phyloP scores from a whole-genome alignment of 2,329 filamentous ascomycete species.

The Fulvia fulva region DNA sequence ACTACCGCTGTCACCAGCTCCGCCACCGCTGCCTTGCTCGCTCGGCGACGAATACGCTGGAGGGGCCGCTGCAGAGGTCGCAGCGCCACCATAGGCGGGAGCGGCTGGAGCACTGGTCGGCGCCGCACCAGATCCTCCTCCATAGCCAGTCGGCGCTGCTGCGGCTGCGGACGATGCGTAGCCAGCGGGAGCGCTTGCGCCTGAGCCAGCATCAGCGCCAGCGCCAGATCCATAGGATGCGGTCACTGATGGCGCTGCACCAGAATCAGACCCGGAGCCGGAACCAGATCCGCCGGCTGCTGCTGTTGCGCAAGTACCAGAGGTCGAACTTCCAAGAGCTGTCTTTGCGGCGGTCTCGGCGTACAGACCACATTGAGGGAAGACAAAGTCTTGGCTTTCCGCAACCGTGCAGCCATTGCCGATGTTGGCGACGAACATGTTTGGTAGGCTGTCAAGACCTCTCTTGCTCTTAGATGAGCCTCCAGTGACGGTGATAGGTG shows the following conservation, averaged over 20 bases:
- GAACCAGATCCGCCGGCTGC: constrained; percentile 1
- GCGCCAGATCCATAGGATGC: constrained; percentile 10
- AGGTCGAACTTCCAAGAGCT: constrained; percentile 13
- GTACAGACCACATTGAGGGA: constrained; percentile 56
- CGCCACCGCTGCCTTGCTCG: constrained; percentile 1
- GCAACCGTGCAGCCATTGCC: constrained; percentile 48
- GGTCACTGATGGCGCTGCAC: neutral
- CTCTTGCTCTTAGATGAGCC: constrained; percentile 38
- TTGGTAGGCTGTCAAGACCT: constrained; percentile 59
- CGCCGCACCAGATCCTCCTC: neutral
- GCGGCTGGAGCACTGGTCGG: neutral
- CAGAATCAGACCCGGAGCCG: constrained; percentile 9
- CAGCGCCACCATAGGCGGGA: neutral
- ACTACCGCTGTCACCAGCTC: neutral
- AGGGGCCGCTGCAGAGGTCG: neutral
- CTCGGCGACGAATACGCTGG: constrained; percentile 5
- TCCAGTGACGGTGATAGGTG: constrained; percentile 61
- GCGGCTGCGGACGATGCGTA: constrained; percentile 2
- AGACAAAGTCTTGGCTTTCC: constrained; percentile 53
- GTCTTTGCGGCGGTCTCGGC: constrained; percentile 12
- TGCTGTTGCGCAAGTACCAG: constrained; percentile 7
- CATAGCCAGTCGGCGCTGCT: constrained; percentile 3
- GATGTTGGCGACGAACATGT: constrained; percentile 67
- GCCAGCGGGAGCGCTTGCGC: neutral
- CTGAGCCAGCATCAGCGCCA: constrained; percentile 7